These are phyloP conservation scores for Microascus cirrosus DNA, from an alignment of 2,329 filamentous ascomycete genomes.

Conservation along the genomic window DNA sequence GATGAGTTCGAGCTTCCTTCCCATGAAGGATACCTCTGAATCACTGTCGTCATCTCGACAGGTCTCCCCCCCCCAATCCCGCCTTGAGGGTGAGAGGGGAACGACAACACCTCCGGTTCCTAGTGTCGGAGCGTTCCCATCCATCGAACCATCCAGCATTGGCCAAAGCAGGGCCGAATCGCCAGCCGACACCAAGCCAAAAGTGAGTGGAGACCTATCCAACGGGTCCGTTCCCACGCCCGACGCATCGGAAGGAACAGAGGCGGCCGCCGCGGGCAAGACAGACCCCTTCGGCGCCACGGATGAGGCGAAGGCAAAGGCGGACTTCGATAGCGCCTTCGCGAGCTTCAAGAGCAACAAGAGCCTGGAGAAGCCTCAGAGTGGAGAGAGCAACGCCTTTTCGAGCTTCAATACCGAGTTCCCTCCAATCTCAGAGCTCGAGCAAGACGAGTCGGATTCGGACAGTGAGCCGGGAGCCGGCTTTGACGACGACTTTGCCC, in stretches of 20 bases:
- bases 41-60: slow-evolving; percentile 69
- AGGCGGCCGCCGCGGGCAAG: slow-evolving; percentile 5
- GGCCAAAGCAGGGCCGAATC: slow-evolving; percentile 30
- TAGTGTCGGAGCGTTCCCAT: slow-evolving; percentile 2
- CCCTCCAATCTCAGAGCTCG: slow-evolving; percentile 82
- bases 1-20: slow-evolving; percentile 65
- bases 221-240: slow-evolving; percentile 5
- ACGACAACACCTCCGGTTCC: slow-evolving; percentile 2
- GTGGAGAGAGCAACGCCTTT: slow-evolving; percentile 19
- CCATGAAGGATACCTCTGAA: slow-evolving; percentile 54
- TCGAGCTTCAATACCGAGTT: slow-evolving; percentile 66
- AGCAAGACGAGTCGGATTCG: slow-evolving; percentile 69
- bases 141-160: neutral
- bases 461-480: slow-evolving; percentile 62
- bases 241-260: slow-evolving; percentile 4
- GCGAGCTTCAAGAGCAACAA: slow-evolving; percentile 56
- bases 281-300: slow-evolving; percentile 40
- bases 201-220: slow-evolving; percentile 1
- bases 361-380: slow-evolving; percentile 28
- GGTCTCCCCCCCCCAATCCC: slow-evolving; percentile 56
- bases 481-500: slow-evolving; percentile 88
- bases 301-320: slow-evolving; percentile 53
- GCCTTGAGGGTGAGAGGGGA: slow-evolving; percentile 23
- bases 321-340: slow-evolving; percentile 80
- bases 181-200: slow-evolving; percentile 6